phyloP scores from a whole-genome alignment of 345 rosid species.

The Camelina laxa region DNA sequence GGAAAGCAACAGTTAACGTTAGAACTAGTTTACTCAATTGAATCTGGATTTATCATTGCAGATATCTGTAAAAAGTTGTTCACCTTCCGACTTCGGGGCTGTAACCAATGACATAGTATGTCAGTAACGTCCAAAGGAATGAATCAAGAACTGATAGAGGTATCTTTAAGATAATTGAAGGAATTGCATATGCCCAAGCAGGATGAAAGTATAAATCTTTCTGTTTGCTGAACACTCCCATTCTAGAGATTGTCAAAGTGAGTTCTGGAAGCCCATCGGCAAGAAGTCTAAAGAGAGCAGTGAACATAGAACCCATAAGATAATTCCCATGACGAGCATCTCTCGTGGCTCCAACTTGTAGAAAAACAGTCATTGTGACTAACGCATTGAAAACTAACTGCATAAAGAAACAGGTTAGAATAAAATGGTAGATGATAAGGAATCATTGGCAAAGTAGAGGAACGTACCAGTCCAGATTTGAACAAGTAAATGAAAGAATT shows the following conservation, averaged over 20 bases:
- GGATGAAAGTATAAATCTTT: slow-evolving; percentile 53
- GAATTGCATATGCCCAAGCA: slow-evolving; percentile 61
- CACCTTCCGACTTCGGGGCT: slow-evolving; percentile 53
- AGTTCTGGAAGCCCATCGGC: slow-evolving; percentile 60
- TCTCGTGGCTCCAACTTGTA: slow-evolving; percentile 37
- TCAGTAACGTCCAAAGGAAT: slow-evolving; percentile 51
- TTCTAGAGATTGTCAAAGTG: slow-evolving; percentile 46
- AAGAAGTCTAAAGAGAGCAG: slow-evolving; percentile 47
- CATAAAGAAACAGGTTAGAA: slow-evolving; percentile 15
- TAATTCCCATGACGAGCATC: slow-evolving; percentile 49
- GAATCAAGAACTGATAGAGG: slow-evolving; percentile 53
- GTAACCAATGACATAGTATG: slow-evolving; percentile 62
- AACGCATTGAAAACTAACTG: slow-evolving; percentile 52
- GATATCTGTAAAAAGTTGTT: slow-evolving; percentile 42
- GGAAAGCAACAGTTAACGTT: neutral
- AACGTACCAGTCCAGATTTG: slow-evolving; percentile 45
- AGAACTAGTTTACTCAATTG: neutral
- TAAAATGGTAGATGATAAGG: neutral
- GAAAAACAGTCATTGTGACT: slow-evolving; percentile 50
- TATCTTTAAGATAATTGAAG: slow-evolving; percentile 54
- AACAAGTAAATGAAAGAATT: slow-evolving; percentile 52
- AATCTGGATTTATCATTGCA: slow-evolving; percentile 25
- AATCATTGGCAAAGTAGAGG: neutral
- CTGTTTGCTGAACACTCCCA: slow-evolving; percentile 56
- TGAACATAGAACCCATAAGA: slow-evolving; percentile 50